Evolutionary conservation across 805 yeast species (phyloP).

Genomic region (Cyberlindnera mississippiensis): DNA sequence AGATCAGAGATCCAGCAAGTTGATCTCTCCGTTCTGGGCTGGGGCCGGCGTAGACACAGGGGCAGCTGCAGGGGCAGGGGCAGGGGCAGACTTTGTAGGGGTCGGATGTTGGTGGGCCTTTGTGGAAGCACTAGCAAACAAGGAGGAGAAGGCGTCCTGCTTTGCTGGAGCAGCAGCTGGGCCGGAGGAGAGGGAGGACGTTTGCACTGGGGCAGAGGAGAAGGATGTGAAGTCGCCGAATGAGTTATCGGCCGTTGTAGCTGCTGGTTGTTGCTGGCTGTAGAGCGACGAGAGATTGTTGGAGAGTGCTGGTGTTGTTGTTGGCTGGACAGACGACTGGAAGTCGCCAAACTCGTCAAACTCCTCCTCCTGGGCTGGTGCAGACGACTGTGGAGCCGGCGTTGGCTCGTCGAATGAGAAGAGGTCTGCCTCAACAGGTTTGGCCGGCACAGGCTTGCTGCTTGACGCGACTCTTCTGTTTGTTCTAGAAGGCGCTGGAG

Average conservation of each 20-base stretch:
- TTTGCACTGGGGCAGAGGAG: constrained; percentile 13
- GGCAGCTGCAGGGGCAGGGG: constrained; percentile 7
- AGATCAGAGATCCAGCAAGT: constrained; percentile 14
- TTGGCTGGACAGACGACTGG: constrained; percentile 51
- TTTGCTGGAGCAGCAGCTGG: constrained; percentile 39
- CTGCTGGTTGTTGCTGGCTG: constrained; percentile 25
- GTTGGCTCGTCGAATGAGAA: constrained; percentile 39
- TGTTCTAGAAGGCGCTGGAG: constrained; percentile 27
- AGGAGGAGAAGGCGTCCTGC: constrained; percentile 68
- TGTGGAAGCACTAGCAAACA: constrained; percentile 63
- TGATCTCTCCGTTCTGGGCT: constrained; percentile 17
- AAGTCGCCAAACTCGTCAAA: constrained; percentile 79
- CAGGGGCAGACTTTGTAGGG: constrained; percentile 2
- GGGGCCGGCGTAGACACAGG: constrained; percentile 6
- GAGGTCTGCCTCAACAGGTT: constrained; percentile 40
- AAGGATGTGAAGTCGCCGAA: constrained; percentile 28
- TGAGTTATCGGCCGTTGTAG: constrained; percentile 17
- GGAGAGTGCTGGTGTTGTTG: constrained; percentile 15
- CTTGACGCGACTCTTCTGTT: constrained; percentile 29
- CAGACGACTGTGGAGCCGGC: constrained; percentile 5
- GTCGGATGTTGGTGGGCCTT: constrained; percentile 17
- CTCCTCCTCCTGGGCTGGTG: constrained; percentile 36
- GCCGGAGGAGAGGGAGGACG: constrained; percentile 29
- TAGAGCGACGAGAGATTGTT: constrained; percentile 32
- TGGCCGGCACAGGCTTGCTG: constrained; percentile 31